Evolutionary conservation across 2,329 filamentous ascomycete species (phyloP), one percentile per base, ranked within the genome.

Genomic region (Colletotrichum sp.): DNA sequence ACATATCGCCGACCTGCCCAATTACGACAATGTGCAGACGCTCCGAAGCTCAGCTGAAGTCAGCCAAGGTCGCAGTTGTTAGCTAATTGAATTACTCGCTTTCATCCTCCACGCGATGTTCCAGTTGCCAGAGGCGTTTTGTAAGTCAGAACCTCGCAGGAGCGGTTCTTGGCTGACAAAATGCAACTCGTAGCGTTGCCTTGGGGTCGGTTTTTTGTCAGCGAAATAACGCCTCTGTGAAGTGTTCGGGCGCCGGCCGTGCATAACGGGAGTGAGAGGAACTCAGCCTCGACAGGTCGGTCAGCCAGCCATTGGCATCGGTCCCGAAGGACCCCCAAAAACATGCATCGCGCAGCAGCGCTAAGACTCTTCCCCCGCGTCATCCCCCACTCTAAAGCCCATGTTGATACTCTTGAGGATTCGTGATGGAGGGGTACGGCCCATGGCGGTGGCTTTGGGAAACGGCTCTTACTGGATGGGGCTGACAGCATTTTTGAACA

Each of bases 381-480:
- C 72, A 72, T 68, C 57, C 70, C 63, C 36, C 69, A 59, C 69
- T 72, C 25, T 22, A 67, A 36, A 39, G 36, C 25, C 30, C 49
- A 62, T 65, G 29, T 30, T 75, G 72, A 70, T 34, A 62, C 72
- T 52, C 36, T 68, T 32, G 27, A 32, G 39, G 57, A 49, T 75
- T 74, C 69, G 55, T 72, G 69, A 75, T 72, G 69, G 55, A 30
- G 52, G 29, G 49, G 15, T 22, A 30, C 68, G 29, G 69, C 49
- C 68, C 72, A 57, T 72, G 52, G 72, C 72, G 72, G 69, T 75
- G 72, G 72, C 72, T 75, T 72, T 62, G n/a, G 63, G 32, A 6
- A 27, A 62, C 52, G 25, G 34, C 68, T 59, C 72, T 57, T 39
- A 52, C 25, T 61, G 30, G 29, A 49, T 55, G 62, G 61, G 69